Percentiles rank a stretch among this genome's conserved stretches.
These are phyloP conservation scores for Hericium erinaceus DNA, from an alignment of 768 basidiomycete genomes.

Conservation along the genomic window DNA sequence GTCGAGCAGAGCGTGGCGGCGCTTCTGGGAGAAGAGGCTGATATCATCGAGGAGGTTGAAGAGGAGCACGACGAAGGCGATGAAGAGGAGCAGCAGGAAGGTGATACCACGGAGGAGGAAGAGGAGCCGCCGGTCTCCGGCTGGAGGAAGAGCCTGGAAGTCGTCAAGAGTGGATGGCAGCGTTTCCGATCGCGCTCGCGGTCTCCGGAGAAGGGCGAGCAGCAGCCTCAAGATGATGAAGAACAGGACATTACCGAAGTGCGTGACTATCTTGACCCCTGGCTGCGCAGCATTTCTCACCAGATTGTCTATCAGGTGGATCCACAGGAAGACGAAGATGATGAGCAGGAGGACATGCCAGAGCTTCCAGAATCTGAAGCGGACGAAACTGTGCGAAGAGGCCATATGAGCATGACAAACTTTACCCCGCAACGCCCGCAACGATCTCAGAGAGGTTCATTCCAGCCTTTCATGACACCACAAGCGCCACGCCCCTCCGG, in stretches of 20 bases:
- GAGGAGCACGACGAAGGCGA: conserved; percentile 7
- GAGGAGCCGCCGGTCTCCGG: conserved; percentile 20
- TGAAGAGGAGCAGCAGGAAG: conserved; percentile 2
- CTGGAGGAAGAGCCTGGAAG: conserved; percentile 27
- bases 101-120: conserved; percentile 13
- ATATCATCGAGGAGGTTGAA: conserved; percentile 12
- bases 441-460: conserved; percentile 24
- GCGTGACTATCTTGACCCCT: neutral
- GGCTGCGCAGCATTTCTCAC: neutral
- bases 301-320: conserved; percentile 10
- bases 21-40: neutral
- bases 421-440: conserved; percentile 19
- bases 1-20: neutral
- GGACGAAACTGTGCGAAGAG: conserved; percentile 13
- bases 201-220: conserved; percentile 11
- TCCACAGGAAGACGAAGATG: conserved; percentile 19
- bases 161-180: conserved; percentile 23
- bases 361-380: conserved; percentile 3
- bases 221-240: neutral
- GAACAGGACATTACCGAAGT: conserved; percentile 4
- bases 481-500: conserved; percentile 24
- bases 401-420: conserved; percentile 6
- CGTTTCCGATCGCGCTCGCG: conserved; percentile 22
- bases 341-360: conserved; percentile 11
- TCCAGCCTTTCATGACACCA: conserved; percentile 46